Base-by-base conservation (phyloP, 2,329 filamentous ascomycete genomes). In the Neofusicoccum umdonicola region DNA sequence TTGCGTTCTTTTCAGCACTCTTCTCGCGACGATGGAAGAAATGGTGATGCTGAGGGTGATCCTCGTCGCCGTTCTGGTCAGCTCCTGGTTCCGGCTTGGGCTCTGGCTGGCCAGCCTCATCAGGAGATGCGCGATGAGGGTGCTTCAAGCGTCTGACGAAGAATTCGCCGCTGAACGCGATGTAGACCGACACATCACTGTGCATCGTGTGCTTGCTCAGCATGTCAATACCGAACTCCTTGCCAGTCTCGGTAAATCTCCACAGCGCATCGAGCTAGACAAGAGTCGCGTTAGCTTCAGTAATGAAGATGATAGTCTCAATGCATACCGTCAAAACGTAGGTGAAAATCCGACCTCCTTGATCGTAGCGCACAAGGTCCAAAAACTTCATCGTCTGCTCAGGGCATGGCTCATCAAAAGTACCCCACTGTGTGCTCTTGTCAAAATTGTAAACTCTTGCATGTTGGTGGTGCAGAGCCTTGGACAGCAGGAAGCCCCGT, bases 161-260 rank as follows among this genome's bases (percentile, higher is more conserved):
- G 77, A 98, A 98, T 74, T 98, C 94, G 47, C 94, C 94, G 0
- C 91, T 92, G 74, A 89, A 97, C 22, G 93, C 94, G 68, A 97
- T 92, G 75, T 97, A 97, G 2, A 91, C 90, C 41, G 88, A 90
- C 1, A 97, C 93, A 76, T 97, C 89, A 68, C 91, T 94, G 79
- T 98, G 94, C 92, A 98, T 97, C 45, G 92, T 96, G 77, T 98
- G 94, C 76, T 98, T 98, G 76, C 89, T 93, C 71, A 98, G 79
- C 76, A 97, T 82, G 78, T 97, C 94, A 71, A 98, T 92, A 61
- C 93, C 92, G 66, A 97, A 97, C 72, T 97, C 93, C 71, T 95
- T 95, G 35, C 94, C 94, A 0, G 94, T 98, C 77, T 97, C 94
- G 0, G 94, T 97, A 78, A 97, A 97, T 51, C 93, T 89, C 73